These are phyloP conservation scores for Verruconis gallopava DNA, from an alignment of 2,329 filamentous ascomycete species.

Conservation along the genomic window DNA sequence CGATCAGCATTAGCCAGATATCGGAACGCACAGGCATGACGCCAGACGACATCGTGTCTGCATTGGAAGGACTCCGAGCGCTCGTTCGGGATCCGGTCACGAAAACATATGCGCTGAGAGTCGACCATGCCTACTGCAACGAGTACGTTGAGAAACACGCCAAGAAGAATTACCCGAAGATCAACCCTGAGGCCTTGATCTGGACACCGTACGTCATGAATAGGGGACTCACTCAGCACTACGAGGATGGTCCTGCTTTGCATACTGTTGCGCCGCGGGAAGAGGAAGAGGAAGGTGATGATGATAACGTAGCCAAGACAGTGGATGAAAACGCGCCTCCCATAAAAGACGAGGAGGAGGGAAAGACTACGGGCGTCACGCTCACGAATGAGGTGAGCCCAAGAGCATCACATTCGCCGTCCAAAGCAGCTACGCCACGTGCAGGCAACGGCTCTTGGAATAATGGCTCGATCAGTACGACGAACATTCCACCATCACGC, in stretches of 20 bases:
- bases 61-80: conserved; percentile 77
- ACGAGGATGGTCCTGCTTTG: conserved; percentile 67
- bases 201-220: conserved; percentile 99
- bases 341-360: neutral
- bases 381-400: neutral
- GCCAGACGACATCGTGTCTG: conserved; percentile 88
- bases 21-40: conserved; percentile 92
- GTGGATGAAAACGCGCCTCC: neutral
- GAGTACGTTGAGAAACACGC: conserved; percentile 86
- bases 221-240: conserved; percentile 65
- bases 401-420: neutral
- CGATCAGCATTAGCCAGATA: conserved; percentile 48
- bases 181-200: conserved; percentile 67
- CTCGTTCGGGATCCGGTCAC: conserved; percentile 83
- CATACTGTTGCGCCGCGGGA: conserved; percentile 81
- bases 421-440: conserved; percentile 6
- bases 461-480: conserved; percentile 11
- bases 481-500: conserved; percentile 51
- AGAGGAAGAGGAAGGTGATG: conserved; percentile 46
- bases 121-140: conserved; percentile 74
- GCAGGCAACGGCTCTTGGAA: conserved; percentile 8
- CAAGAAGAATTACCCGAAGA: conserved; percentile 70
- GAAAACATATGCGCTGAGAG: conserved; percentile 74
- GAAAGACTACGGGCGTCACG: neutral
- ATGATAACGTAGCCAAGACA: conserved; percentile 15